A percentile compares a stretch with the other conserved stretches of the same genome.
Evolutionary conservation across 805 yeast species (phyloP).

Genomic region (Candida argentea): DNA sequence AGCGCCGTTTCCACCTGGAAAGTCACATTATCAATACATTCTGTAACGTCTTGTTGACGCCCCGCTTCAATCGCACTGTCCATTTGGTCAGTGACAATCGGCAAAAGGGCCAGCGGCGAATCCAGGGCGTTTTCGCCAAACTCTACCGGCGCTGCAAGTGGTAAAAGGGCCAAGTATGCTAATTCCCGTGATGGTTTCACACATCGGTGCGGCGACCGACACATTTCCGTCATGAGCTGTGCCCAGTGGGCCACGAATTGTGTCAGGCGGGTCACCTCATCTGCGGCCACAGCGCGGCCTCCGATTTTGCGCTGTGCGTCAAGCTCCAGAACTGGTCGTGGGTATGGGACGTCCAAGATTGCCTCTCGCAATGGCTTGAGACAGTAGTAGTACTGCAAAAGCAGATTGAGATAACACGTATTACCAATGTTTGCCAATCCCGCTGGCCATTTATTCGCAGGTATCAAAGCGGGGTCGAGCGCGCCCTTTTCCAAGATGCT

Average conservation of each 20-base stretch:
- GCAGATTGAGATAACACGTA: slow-evolving; percentile 86
- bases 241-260: slow-evolving; percentile 72
- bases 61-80: slow-evolving; percentile 73
- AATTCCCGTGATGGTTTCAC: slow-evolving; percentile 77
- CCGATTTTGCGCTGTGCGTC: slow-evolving; percentile 56
- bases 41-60: slow-evolving; percentile 95
- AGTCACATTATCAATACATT: slow-evolving; percentile 88
- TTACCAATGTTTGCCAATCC: slow-evolving; percentile 94
- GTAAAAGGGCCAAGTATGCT: slow-evolving; percentile 80
- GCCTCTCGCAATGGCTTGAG: slow-evolving; percentile 69
- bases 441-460: slow-evolving; percentile 71
- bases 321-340: no score
- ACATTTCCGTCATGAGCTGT: slow-evolving; percentile 60
- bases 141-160: slow-evolving; percentile 56
- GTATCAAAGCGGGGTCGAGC: slow-evolving; percentile 46
- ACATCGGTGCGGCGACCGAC: slow-evolving; percentile 48
- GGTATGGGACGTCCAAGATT: slow-evolving; percentile 26
- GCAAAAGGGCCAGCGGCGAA: slow-evolving; percentile 8
- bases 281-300: slow-evolving; percentile 70
- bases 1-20: slow-evolving; percentile 86
- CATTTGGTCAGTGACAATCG: slow-evolving; percentile 51
- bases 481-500: slow-evolving; percentile 54
- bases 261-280: slow-evolving; percentile 71
- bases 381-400: slow-evolving; percentile 83
- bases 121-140: slow-evolving; percentile 23